phyloP scores from a whole-genome alignment of 2,329 filamentous ascomycete genomes.

The Arthroderma sp. region DNA sequence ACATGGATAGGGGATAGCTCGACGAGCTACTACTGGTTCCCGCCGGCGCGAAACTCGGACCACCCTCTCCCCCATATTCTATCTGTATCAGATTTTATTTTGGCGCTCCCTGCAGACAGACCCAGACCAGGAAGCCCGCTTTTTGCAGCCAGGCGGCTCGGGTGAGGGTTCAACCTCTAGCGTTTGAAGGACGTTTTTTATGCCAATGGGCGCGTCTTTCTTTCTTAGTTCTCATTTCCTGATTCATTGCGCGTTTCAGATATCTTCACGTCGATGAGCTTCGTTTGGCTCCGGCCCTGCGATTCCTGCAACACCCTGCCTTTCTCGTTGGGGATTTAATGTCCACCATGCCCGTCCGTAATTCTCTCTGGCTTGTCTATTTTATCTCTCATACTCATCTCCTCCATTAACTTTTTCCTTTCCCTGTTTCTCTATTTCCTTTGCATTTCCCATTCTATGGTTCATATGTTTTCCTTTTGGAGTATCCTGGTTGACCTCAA shows the following conservation, averaged over 20 bases:
- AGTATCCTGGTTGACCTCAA: neutral
- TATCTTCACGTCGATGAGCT: slow-evolving; percentile 5
- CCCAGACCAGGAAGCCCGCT: neutral
- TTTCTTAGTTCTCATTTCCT: neutral
- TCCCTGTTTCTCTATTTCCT: slow-evolving; percentile 14
- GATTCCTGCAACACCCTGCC: neutral
- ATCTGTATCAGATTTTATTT: neutral
- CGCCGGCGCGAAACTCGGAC: neutral
- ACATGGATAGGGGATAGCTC: neutral
- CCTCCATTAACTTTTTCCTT: slow-evolving; percentile 15
- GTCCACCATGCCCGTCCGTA: slow-evolving; percentile 22
- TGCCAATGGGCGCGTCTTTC: neutral
- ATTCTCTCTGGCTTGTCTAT: slow-evolving; percentile 10
- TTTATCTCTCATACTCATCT: slow-evolving; percentile 9
- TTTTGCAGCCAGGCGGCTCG: neutral
- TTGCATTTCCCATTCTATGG: neutral
- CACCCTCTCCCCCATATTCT: neutral
- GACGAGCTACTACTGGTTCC: neutral
- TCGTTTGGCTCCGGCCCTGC: slow-evolving; percentile 5
- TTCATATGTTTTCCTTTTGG: neutral
- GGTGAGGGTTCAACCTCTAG: neutral
- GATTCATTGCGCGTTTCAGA: slow-evolving; percentile 11
- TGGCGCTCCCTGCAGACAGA: neutral
- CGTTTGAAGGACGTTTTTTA: neutral
- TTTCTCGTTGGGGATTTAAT: slow-evolving; percentile 27